Evolutionary conservation across 2,329 filamentous ascomycete genomes (phyloP), one percentile per base, ranked within the genome.

Genomic region (Pseudovirgaria hyperparasitica): DNA sequence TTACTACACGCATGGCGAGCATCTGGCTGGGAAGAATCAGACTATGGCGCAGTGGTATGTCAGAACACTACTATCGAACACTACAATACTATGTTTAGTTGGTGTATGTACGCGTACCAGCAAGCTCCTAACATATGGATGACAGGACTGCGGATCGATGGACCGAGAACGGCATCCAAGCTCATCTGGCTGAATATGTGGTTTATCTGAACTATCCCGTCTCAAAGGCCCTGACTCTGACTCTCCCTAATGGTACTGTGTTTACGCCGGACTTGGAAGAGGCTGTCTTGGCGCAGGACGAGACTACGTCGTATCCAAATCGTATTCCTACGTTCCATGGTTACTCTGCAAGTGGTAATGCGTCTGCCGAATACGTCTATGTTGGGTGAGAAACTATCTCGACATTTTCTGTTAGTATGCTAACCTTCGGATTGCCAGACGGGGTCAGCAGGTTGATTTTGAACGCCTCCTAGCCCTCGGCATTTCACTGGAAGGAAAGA

Each of bases 291-390:
- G 43, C 33, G 22, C 48, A 45, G 22, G 52, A 54, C 23, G 40
- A 43, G 2, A 50, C 46, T 1, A 49, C 50, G 2, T 31, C 29
- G 29, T 60, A 42, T 40, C 50, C 35, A 9, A 40, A 62, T 36
- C 43, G 55, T 6, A 50, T 60, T 9, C 55, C 59, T 1, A 56
- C 50, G 9, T 65, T 65, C 35, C 57, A 65, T 34, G 62, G 60
- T 20, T 63, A 64, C 33, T 62, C 57, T 4, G 52, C 52, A 29
- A 55, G 47, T 15, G 62, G 62, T 11, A 53, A 60, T 36, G 61
- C 55, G 19, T 54, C 50, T 32, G 61, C 57, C 17, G 58, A 62
- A 42, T 63, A 58, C 32, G 57, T 62, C 23, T 63, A 62, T 32
- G 58, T 63, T 9, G 57, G 59, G 16, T 50, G 49, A 3, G 40